Percentiles rank a stretch among this genome's conserved stretches.
phyloP scores from a whole-genome alignment of 257 asterid species.

The Cynanchum wilfordii region DNA sequence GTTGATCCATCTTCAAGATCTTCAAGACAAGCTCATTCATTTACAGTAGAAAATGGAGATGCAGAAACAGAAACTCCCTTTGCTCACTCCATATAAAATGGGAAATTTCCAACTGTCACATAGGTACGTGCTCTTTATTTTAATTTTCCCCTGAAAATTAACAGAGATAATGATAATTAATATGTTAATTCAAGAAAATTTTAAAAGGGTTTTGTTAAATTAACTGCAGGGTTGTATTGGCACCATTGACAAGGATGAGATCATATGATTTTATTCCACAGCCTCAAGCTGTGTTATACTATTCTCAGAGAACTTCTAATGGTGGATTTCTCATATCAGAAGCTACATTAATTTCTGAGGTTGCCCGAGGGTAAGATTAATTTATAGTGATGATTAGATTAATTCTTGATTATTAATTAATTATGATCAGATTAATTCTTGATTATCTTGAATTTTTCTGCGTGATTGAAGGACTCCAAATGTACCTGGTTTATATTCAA shows the following conservation, averaged over 20 bases:
- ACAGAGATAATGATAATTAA: no score
- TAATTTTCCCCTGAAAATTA: no score
- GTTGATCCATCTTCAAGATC: no score
- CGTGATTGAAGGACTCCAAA: slow-evolving; percentile 5
- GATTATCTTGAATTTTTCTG: no score
- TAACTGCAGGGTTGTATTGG: slow-evolving; percentile 48
- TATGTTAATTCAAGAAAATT: no score
- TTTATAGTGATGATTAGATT: no score
- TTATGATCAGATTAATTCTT: neutral
- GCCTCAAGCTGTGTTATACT: slow-evolving; percentile 58
- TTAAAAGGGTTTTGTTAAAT: no score
- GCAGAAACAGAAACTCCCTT: slow-evolving; percentile 30
- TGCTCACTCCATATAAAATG: slow-evolving; percentile 44
- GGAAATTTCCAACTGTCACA: slow-evolving; percentile 39
- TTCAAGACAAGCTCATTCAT: no score
- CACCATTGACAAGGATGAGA: slow-evolving; percentile 65
- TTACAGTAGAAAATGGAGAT: no score
- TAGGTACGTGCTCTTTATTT: slow-evolving; percentile 19
- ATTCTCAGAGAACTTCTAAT: slow-evolving; percentile 53
- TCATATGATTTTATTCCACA: slow-evolving; percentile 54
- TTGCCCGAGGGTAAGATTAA: slow-evolving; percentile 32
- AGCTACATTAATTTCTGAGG: slow-evolving; percentile 54
- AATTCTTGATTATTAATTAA: no score
- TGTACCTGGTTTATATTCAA: slow-evolving; percentile 32
- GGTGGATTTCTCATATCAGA: slow-evolving; percentile 52